Conservation (phyloP, 2,329 filamentous ascomycete genomes). For the Leptographium flavum region DNA sequence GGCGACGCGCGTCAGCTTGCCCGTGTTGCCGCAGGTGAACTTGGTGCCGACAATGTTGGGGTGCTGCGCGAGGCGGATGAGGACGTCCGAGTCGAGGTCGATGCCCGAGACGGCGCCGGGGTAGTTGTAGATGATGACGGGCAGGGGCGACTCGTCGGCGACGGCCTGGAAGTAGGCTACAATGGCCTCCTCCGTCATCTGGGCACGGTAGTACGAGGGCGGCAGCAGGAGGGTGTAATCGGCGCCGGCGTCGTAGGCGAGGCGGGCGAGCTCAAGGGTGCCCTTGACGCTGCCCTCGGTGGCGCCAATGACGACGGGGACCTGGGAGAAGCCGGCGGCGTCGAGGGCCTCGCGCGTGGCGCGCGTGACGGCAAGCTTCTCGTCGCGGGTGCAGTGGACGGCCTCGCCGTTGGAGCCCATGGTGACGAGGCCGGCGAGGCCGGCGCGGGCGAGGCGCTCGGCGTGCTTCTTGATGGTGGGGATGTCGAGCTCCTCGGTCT, state of each 20-base stretch:
- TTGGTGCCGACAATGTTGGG: constrained; percentile 80
- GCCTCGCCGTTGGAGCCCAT: constrained; percentile 90
- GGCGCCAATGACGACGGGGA: constrained; percentile 72
- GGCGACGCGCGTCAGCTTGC: constrained; percentile 75
- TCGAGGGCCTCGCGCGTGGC: constrained; percentile 73
- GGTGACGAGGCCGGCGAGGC: constrained; percentile 67
- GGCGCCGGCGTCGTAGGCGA: constrained; percentile 53
- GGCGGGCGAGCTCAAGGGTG: constrained; percentile 60
- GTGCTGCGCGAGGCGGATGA: constrained; percentile 66
- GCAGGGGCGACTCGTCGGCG: constrained; percentile 60
- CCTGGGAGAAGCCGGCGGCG: constrained; percentile 58
- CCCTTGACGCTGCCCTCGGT: constrained; percentile 70
- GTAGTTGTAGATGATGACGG: constrained; percentile 84
- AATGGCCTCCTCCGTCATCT: constrained; percentile 60
- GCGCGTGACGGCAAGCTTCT: constrained; percentile 60
- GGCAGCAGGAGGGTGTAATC: constrained; percentile 71
- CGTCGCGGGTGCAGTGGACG: constrained; percentile 65
- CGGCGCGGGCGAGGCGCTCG: constrained; percentile 60
- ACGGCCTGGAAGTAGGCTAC: constrained; percentile 44
- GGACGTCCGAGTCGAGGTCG: constrained; percentile 78
- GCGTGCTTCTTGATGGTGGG: constrained; percentile 68
- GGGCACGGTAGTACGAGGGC: constrained; percentile 68
- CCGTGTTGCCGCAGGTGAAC: constrained; percentile 84
- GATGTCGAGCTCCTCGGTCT: constrained; percentile 75
- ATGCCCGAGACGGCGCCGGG: constrained; percentile 75